phyloP scores from a whole-genome alignment of 2,329 filamentous ascomycete genomes.

The Parastagonospora nodorum region DNA sequence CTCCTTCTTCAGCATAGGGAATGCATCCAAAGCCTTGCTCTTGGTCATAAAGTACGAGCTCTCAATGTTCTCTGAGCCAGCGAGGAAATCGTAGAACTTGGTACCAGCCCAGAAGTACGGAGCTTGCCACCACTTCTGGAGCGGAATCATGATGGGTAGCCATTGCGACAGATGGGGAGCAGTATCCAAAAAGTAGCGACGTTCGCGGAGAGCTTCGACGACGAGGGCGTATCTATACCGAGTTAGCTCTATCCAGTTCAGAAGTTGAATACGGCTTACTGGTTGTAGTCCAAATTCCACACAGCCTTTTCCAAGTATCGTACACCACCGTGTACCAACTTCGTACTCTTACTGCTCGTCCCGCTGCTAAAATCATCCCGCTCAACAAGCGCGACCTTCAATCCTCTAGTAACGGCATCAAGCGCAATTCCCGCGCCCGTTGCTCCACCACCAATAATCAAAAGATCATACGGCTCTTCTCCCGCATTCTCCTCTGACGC shows the following conservation, averaged over 20 bases:
- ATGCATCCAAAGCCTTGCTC: slow-evolving; percentile 83
- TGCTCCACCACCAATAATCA: slow-evolving; percentile 79
- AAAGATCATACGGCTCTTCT: slow-evolving; percentile 71
- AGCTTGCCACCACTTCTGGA: slow-evolving; percentile 83
- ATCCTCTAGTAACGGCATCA: slow-evolving; percentile 76
- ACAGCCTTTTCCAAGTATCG: slow-evolving; percentile 86
- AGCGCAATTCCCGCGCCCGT: slow-evolving; percentile 81
- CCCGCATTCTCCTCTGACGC: slow-evolving; percentile 34
- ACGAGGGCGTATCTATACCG: slow-evolving; percentile 67
- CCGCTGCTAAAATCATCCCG: slow-evolving; percentile 82
- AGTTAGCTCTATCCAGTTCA: background rate
- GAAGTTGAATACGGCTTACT: slow-evolving; percentile 53
- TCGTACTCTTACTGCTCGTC: slow-evolving; percentile 86
- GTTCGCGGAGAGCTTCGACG: slow-evolving; percentile 79
- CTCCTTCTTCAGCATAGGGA: slow-evolving; percentile 84
- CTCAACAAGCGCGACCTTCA: slow-evolving; percentile 81
- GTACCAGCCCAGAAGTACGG: slow-evolving; percentile 79
- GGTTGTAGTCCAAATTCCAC: slow-evolving; percentile 82
- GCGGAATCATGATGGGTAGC: slow-evolving; percentile 81
- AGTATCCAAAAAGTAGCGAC: slow-evolving; percentile 81
- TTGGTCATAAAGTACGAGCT: slow-evolving; percentile 86
- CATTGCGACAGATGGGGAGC: slow-evolving; percentile 81
- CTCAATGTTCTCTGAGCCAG: slow-evolving; percentile 85
- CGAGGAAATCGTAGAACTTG: slow-evolving; percentile 84
- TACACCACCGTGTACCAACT: slow-evolving; percentile 83